Evolutionary conservation across 1,139 yeast species (phyloP), one percentile per base, ranked within the genome.

Genomic region (Saccharomyces uvarum): DNA sequence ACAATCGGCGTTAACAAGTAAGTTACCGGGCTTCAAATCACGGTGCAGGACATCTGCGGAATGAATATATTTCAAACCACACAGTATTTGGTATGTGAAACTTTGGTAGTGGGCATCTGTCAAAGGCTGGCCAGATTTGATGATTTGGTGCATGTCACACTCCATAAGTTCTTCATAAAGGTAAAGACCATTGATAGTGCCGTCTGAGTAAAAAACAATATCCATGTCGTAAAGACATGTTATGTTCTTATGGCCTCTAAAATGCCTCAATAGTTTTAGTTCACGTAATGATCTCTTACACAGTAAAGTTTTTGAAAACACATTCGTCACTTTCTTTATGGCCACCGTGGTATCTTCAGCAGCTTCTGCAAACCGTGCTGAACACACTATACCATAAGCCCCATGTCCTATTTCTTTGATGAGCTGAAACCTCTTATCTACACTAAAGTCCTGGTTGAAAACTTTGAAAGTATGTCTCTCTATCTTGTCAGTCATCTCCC

Each of bases 111-210:
- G 99, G 44, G 91, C 88, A 69, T 93, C 98, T 0, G 98, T 90
- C 63, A 93, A 77, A 0, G 97, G 90, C 71, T 93, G 99, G 29
- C 91, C 90, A 2, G 96, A 88, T 62, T 96, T 78, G 57, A 93
- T 93, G 66, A 93, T 93, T 70, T 93, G 98, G 69, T 91, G 97
- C 88, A 93, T 85, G 70, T 93, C 99, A 73, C 98, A 93, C 70
- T 93, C 99, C 97, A 93, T 90, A 61, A 90, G 75, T 71, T 91
- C 97, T 71, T 93, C 98, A 67, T 93, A 93, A 6, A 93, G 76
- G 63, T 93, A 93, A 13, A 93, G 80, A 66, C 95, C 99, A 70
- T 91, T 90, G 75, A 91, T 91, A 58, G 82, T 83, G 49, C 84
- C 84, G 50, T 63, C 65, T 11, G 64, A 59, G 51, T 62, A 59